phyloP scores from a whole-genome alignment of 2,329 filamentous ascomycete species.

The Cladosporium halotolerans region DNA sequence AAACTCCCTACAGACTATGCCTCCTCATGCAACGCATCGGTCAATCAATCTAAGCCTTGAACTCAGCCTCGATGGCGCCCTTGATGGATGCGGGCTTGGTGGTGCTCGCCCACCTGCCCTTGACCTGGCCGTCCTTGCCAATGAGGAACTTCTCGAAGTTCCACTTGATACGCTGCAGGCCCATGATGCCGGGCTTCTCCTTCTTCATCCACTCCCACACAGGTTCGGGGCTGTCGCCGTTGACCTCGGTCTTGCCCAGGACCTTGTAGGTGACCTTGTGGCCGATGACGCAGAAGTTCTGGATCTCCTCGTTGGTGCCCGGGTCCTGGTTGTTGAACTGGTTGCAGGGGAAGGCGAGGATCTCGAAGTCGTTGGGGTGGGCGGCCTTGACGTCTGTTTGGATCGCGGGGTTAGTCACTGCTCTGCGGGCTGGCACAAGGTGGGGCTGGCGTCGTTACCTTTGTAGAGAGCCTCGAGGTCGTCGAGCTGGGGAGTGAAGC shows the following conservation, averaged over 20 bases:
- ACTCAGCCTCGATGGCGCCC: constrained; percentile 66
- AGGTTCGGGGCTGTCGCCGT: constrained; percentile 73
- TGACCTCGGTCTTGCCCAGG: constrained; percentile 87
- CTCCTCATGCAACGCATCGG: background rate
- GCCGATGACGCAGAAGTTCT: constrained; percentile 78
- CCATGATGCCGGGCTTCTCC: constrained; percentile 73
- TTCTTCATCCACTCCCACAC: constrained; percentile 70
- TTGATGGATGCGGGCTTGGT: constrained; percentile 80
- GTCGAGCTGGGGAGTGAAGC: constrained; percentile 93
- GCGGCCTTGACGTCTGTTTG: constrained; percentile 51
- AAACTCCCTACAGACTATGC: background rate
- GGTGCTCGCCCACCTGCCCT: constrained; percentile 77
- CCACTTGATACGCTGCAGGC: constrained; percentile 92
- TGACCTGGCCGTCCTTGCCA: constrained; percentile 76
- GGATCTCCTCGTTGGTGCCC: constrained; percentile 59
- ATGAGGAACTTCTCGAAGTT: constrained; percentile 99
- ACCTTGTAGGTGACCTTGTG: constrained; percentile 91
- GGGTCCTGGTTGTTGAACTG: constrained; percentile 92
- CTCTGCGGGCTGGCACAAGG: background rate
- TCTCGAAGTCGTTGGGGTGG: constrained; percentile 69
- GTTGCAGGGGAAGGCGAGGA: constrained; percentile 98
- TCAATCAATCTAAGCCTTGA: constrained; percentile 32
- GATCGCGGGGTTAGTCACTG: constrained; percentile 1
- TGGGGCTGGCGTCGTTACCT: constrained; percentile 18
- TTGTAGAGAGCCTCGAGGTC: constrained; percentile 90